Conservation (phyloP, 106 monocot species). For the Chionographis japonica region DNA sequence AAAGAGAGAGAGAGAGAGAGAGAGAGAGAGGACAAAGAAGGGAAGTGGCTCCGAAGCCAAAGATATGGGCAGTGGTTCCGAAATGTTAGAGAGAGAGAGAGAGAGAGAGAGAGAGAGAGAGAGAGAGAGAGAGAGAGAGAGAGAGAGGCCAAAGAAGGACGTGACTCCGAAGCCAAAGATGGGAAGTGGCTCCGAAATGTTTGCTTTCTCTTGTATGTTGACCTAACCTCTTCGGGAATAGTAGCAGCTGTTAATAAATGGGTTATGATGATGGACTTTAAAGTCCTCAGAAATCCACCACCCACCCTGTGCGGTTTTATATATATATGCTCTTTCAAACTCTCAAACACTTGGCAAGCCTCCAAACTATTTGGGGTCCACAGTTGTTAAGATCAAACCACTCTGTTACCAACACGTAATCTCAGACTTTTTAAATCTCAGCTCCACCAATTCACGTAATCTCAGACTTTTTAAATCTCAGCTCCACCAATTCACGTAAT, state of each 20-base stretch:
- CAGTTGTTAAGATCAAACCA: too few relatives aligned
- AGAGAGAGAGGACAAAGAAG: too few relatives aligned
- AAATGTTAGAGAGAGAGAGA: too few relatives aligned
- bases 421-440: too few relatives aligned
- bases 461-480: too few relatives aligned
- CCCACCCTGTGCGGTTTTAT: not conserved
- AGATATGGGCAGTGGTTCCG: not conserved
- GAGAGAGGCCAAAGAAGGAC: not conserved
- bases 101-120: not conserved
- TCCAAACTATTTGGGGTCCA: too few relatives aligned
- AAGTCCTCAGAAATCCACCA: conserved; percentile 2
- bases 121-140: not conserved
- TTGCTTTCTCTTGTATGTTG: not conserved
- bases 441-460: too few relatives aligned
- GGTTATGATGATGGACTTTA: not conserved
- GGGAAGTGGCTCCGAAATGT: not conserved
- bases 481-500: too few relatives aligned
- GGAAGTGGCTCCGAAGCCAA: too few relatives aligned
- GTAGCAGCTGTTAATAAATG: conserved; percentile 7
- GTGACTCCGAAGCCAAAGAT: too few relatives aligned
- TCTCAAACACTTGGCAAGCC: not conserved
- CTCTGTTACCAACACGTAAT: too few relatives aligned
- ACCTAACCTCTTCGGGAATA: not conserved
- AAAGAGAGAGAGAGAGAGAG: not conserved
- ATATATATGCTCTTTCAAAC: not conserved